Base-by-base conservation (phyloP, 2,329 filamentous ascomycete species). In the Colletotrichum tabaci region DNA sequence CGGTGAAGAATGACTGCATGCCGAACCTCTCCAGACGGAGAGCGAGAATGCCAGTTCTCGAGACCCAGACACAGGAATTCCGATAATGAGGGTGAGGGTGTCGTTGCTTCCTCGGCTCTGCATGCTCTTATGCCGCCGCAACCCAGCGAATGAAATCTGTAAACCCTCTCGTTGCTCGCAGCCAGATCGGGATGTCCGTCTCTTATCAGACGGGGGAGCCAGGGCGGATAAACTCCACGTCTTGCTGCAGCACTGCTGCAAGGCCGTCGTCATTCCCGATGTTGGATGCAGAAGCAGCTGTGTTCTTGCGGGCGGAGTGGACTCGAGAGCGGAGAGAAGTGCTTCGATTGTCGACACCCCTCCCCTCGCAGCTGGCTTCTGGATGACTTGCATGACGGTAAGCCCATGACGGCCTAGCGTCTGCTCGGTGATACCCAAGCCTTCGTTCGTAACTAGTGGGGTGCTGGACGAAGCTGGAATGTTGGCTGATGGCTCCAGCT, bases 1-100 rank as follows among this genome's bases (percentile, higher is more conserved):
- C 64, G 68, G 57, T 62, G 56, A 71, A 67, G 44, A 71, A 67
- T 62, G 68, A 58, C 64, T 71, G 68, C 68, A 71, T 71, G 57
- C 12, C 21, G 40, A 16, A 42, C 18, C 18, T n/a, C 57, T 2
- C 16, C 57, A 38, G 47, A 13, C 13, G 52, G 10, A 38, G 8
- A 10, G 56, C 16, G 38, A 67, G 10, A 12, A 26, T 26, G 26
- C 26, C 18, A 7, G 21, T 61, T 57, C 30, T 26, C 50, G 38
- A 21, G 56, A 40, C n/a, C 26, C 16, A 46, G 40, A 18, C 50
- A 42, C 18, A 44, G 15, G 15, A 44, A 21, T 15, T 10, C 35
- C 26, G 26, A 35, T 16, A 3, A 38, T 7, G 56, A 7, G 12
- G 26, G 40, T 52, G 30, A 30, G 30, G 30, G 30, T 30, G 23